Percentiles rank a stretch among this genome's conserved stretches.
Conservation (phyloP, 495 filamentous ascomycete species). For the Podospora tetraspora region DNA sequence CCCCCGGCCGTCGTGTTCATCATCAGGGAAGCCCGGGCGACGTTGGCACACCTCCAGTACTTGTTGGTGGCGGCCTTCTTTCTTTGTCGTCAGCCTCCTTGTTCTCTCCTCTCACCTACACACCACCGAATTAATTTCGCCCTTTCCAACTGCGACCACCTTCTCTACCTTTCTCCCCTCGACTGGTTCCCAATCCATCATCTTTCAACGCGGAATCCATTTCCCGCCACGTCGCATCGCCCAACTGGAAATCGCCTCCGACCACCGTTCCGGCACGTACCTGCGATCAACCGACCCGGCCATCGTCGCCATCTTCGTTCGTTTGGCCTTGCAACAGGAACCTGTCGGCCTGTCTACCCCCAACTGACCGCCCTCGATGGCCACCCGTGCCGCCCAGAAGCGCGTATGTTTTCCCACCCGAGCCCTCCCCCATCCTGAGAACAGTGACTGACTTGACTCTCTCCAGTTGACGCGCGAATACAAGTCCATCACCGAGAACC, state of each 20-base stretch:
- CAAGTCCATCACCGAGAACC: slow-evolving; percentile 82
- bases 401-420: slow-evolving; percentile 51
- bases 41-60: neutral
- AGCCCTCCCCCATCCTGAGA: too few relatives aligned
- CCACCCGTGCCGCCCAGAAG: slow-evolving; percentile 76
- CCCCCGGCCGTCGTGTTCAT: neutral
- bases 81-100: neutral
- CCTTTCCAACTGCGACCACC: neutral
- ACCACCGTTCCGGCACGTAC: neutral
- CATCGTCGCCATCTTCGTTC: neutral
- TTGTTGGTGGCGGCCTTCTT: neutral
- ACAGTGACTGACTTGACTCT: neutral
- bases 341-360: neutral
- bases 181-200: neutral
- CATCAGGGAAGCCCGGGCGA: neutral
- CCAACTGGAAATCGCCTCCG: neutral
- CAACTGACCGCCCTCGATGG: slow-evolving; percentile 48
- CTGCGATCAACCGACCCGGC: neutral
- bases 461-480: slow-evolving; percentile 87
- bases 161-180: neutral
- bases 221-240: neutral
- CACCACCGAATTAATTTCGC: neutral
- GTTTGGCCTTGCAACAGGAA: neutral
- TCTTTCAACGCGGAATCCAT: neutral
- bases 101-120: neutral